These are phyloP conservation scores for Hanseniaspora osmophila DNA, from an alignment of 805 yeast species.

Conservation along the genomic window DNA sequence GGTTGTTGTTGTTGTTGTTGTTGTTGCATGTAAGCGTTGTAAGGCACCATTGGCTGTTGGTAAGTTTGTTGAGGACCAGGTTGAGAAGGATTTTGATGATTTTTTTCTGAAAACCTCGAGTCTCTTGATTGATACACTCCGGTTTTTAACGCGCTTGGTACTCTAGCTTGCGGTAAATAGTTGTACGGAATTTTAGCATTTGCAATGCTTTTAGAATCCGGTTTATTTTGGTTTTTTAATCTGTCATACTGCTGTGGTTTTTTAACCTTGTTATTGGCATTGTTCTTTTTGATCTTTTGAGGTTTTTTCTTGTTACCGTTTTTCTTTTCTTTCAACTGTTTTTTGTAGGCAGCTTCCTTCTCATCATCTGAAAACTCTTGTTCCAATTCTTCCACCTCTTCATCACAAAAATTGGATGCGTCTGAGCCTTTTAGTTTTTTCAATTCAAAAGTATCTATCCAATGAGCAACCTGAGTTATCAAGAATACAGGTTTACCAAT, in stretches of 20 bases:
- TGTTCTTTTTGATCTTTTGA: slow-evolving; percentile 2
- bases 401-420: slow-evolving; percentile 90
- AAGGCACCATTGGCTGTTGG: too few species aligned
- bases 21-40: not conserved
- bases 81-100: slow-evolving; percentile 9
- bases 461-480: slow-evolving; percentile 70
- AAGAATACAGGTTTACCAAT: slow-evolving; percentile 52
- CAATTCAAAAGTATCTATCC: slow-evolving; percentile 60
- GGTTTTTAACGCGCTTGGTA: slow-evolving; percentile 6
- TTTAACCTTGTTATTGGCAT: slow-evolving; percentile 2
- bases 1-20: slow-evolving; percentile 1
- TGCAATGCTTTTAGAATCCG: slow-evolving; percentile 6
- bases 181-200: not conserved
- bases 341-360: slow-evolving; percentile 59
- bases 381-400: slow-evolving; percentile 83
- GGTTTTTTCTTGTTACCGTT: slow-evolving; percentile 26
- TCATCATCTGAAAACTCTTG: slow-evolving; percentile 95
- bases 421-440: slow-evolving; percentile 73
- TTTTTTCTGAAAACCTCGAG: slow-evolving; percentile 7
- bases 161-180: slow-evolving; percentile 1
- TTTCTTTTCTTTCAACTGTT: slow-evolving; percentile 45
- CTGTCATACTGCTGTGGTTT: not conserved
- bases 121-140: slow-evolving; percentile 1
- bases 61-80: not conserved
- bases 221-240: slow-evolving; percentile 2